Percentiles rank a stretch among this genome's conserved stretches.
These are phyloP conservation scores for Pseudoneurospora amorphoporcata DNA, from an alignment of 495 filamentous ascomycete genomes.

Conservation along the genomic window DNA sequence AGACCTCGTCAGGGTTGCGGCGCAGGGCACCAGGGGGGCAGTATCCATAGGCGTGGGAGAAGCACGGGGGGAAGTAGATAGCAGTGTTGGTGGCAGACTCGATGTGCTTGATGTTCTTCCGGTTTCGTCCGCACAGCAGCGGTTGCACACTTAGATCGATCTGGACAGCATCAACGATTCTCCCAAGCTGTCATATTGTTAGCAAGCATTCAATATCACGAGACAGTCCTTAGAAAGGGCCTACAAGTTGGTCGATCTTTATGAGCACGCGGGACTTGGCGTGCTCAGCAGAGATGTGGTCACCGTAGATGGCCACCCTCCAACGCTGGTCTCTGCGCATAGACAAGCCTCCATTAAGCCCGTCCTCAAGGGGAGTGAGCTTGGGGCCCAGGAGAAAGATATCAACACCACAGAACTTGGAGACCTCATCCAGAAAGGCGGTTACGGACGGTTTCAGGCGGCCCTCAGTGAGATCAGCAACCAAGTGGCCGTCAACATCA, in stretches of 20 bases:
- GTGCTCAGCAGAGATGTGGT: constrained; percentile 89
- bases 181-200: constrained; percentile 55
- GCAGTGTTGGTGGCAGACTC: constrained; percentile 89
- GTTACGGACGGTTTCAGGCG: constrained; percentile 52
- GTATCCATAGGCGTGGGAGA: constrained; percentile 81
- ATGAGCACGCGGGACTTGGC: constrained; percentile 93
- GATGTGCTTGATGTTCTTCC: constrained; percentile 95
- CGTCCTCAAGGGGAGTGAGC: constrained; percentile 54
- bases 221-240: constrained; percentile 14
- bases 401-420: constrained; percentile 81
- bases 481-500: constrained; percentile 80
- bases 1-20: constrained; percentile 79
- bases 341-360: constrained; percentile 43
- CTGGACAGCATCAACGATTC: constrained; percentile 69
- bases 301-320: constrained; percentile 87
- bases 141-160: constrained; percentile 83
- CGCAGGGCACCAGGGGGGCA: constrained; percentile 66
- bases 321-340: constrained; percentile 61
- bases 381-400: constrained; percentile 89
- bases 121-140: constrained; percentile 77
- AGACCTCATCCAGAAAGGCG: constrained; percentile 74
- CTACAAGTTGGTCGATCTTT: constrained; percentile 93
- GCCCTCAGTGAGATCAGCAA: constrained; percentile 67
- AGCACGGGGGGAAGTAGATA: constrained; percentile 94
- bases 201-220: constrained; percentile 4